Conservation (phyloP, 2,329 filamentous ascomycete genomes). For the Hymenoscyphus scutula region DNA sequence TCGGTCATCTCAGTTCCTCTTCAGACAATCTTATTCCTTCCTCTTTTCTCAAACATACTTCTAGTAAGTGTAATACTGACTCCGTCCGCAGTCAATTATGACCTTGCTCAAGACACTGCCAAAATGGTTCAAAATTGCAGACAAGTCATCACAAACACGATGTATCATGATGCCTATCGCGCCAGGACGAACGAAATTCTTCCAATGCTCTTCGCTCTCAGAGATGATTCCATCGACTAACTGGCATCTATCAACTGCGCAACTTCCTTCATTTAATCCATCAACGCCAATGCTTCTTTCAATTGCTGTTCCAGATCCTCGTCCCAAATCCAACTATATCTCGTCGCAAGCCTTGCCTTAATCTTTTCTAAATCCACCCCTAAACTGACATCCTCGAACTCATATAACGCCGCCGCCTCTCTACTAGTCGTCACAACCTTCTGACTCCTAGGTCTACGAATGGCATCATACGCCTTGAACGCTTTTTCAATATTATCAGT, state of each 20-base stretch:
- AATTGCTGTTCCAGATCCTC: constrained; percentile 39
- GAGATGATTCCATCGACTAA: constrained; percentile 65
- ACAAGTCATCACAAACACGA: constrained; percentile 78
- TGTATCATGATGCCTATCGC: constrained; percentile 84
- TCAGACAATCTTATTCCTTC: too few relatives aligned
- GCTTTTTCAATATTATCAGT: constrained; percentile 41
- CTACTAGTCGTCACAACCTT: constrained; percentile 34
- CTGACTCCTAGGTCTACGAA: constrained; percentile 41
- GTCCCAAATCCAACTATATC: constrained; percentile 40
- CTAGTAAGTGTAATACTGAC: too few relatives aligned
- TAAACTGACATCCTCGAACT: constrained; percentile 43
- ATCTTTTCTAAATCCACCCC: constrained; percentile 40
- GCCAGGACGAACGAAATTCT: constrained; percentile 73
- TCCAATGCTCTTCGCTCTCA: constrained; percentile 69
- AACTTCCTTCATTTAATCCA: constrained; percentile 21
- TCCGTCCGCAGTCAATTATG: too few relatives aligned
- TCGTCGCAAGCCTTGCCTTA: constrained; percentile 36
- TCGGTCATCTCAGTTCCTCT: too few relatives aligned
- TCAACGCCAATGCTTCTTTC: constrained; percentile 39
- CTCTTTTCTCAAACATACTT: too few relatives aligned
- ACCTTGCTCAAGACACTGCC: constrained; percentile 71
- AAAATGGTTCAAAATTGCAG: constrained; percentile 71
- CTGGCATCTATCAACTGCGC: background rate
- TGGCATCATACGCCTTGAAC: constrained; percentile 51
- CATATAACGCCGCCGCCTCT: constrained; percentile 39